Evolutionary conservation across 768 basidiomycete genomes (phyloP), one percentile per base, ranked within the genome.

Genomic region (Phanerodontia chrysosporium): DNA sequence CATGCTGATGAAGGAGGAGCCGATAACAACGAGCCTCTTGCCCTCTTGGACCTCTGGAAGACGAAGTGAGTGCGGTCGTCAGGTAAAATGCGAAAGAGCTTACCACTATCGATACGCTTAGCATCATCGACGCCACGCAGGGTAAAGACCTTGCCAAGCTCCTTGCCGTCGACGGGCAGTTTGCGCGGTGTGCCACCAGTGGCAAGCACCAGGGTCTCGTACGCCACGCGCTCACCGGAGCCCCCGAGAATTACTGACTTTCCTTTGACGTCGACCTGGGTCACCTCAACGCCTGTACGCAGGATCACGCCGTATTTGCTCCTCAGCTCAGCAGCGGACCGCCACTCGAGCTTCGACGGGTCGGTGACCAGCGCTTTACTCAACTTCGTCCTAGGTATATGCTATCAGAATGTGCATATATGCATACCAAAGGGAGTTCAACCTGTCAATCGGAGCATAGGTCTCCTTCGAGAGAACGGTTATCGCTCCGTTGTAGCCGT

Each of bases 1-100:
- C 92, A 97, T 92, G 57, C 89, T 85, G 66, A 97, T 97, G 75
- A 95, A 97, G 14, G 89, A 91, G 51, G 86, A 89, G 2, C 95
- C 95, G 62, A 96, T 87, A 13, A 95, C 82, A 30, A 93, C 92
- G 59, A 89, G 71, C 51, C 78, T 78, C 72, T 92, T 90, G 32
- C 88, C 87, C 63, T 90, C 87, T 73, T 88, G 75, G 35, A 80
- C 81, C 51, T 80, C 86, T 89, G 42, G 30, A 45, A 14, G 24
- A 9, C 8, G 5, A 12, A 3, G 14, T 54, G 18, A 36, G 35
- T 24, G 21, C 32, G 25, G 25, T 48, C 6, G 10, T 48, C n/a
- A n/a, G n/a, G n/a, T n/a, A n/a, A n/a, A n/a, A n/a, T n/a, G n/a
- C n/a, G n/a, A n/a, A n/a, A n/a, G n/a, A n/a, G n/a, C n/a, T n/a